Evolutionary conservation across 768 basidiomycete genomes (phyloP), one percentile per base, ranked within the genome.

Genomic region (Amanita brunnescens): DNA sequence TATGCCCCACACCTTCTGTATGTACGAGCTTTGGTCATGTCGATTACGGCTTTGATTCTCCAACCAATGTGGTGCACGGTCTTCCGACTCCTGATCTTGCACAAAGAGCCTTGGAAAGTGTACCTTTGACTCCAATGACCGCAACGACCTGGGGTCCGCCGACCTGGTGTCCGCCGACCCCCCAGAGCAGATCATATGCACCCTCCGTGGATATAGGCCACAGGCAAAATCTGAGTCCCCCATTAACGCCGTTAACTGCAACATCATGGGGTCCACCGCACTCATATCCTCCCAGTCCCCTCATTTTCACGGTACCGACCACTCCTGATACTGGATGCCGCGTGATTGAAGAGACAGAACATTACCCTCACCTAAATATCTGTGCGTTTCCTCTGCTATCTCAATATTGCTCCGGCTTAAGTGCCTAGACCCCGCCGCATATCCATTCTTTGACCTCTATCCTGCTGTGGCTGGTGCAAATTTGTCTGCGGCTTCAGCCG

Each of bases 61-160:
- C 66, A 5, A 58, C 61, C 16, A 59, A 66, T 6, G 67, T 62
- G 30, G 58, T 64, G 26, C 66, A 68, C 23, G 69, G 71, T 35
- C 59, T 78, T 16, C 76, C 74, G 10, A 76, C 82, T 13, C 82
- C 80, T 18, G 84, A 86, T 61, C 62, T 84, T 35, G 81, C 73
- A 4, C 65, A 67, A 54, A 74, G 85, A 32, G 71, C 78, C 64
- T 60, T 74, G 16, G 80, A 82, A 29, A 75, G 80, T 57, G 64
- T 59, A 9, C 81, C 81, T 2, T 66, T 64, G 4, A 79, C 80
- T 23, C 78, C 77, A 14, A 65, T 68, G 29, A 78, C 75, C 1
- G 65, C 68, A 6, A 75, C 72, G 5, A 70, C 68, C 56, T 77
- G 75, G 77, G 76, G 76, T 18, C 64, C 74, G 5, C 65, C 70